phyloP scores from a whole-genome alignment of 2,329 filamentous ascomycete species.

The Arachnomyces sp. region DNA sequence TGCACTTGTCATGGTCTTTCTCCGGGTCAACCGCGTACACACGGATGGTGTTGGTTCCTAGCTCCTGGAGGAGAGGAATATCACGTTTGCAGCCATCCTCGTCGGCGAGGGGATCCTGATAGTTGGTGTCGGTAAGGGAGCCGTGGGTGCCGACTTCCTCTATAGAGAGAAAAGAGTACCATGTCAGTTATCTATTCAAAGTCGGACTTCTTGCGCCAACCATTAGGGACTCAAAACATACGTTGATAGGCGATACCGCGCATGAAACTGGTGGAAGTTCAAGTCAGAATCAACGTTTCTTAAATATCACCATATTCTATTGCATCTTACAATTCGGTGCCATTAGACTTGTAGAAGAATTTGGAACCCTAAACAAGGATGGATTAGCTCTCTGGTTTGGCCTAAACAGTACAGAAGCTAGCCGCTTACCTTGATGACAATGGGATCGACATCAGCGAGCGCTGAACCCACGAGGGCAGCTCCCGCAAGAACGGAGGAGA shows the following conservation, averaged over 20 bases:
- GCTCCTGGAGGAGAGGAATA: conserved; percentile 67
- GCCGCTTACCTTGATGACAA: conserved; percentile 55
- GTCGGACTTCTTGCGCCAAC: not conserved
- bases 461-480: conserved; percentile 45
- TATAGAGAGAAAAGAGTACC: conserved; percentile 17
- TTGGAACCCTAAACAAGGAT: conserved; percentile 56
- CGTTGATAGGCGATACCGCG: conserved; percentile 91
- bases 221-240: conserved; percentile 23
- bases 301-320: conserved; percentile 5
- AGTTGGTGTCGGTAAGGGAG: conserved; percentile 50
- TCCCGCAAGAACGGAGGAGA: conserved; percentile 42
- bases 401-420: not conserved
- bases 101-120: conserved; percentile 77
- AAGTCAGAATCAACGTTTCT: conserved; percentile 12
- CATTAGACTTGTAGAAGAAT: conserved; percentile 83
- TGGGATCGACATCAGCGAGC: conserved; percentile 49
- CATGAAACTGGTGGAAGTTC: conserved; percentile 56
- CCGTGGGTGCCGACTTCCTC: conserved; percentile 55
- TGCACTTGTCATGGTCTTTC: conserved; percentile 71
- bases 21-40: conserved; percentile 86
- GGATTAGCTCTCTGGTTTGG: conserved; percentile 1
- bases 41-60: conserved; percentile 87
- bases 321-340: conserved; percentile 57
- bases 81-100: conserved; percentile 68
- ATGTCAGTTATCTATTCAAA: conserved; percentile 7